These are phyloP conservation scores for Blastocystis sp. DNA, from an alignment of 352 stramenopile genomes.

Conservation along the genomic window DNA sequence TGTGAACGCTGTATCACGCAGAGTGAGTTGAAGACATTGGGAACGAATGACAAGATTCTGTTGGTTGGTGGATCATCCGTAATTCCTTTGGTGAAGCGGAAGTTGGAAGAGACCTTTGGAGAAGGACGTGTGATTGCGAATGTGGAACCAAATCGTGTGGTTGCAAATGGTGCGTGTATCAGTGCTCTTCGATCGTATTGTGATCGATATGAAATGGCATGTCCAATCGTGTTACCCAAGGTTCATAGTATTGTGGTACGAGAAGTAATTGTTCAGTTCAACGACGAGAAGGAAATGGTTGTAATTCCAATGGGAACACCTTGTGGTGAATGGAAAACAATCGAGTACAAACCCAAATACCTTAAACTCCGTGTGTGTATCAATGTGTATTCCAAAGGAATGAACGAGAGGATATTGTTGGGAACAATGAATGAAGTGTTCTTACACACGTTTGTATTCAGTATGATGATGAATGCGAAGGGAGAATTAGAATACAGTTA, in stretches of 20 bases:
- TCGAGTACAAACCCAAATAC: neutral
- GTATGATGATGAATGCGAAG: neutral
- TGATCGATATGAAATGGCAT: neutral
- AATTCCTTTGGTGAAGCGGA: neutral
- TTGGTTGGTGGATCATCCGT: neutral
- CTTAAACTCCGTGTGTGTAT: neutral
- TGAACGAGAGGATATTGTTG: neutral
- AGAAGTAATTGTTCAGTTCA: neutral
- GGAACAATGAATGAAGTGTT: neutral
- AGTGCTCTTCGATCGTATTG: neutral
- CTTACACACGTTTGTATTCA: neutral
- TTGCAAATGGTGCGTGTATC: neutral
- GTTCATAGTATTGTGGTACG: neutral
- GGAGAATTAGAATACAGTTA: neutral
- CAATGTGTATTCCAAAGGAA: neutral
- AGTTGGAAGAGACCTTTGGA: neutral
- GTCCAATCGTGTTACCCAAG: neutral
- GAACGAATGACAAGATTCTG: neutral
- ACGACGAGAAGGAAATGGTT: neutral
- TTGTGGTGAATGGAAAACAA: neutral
- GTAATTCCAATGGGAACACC: neutral
- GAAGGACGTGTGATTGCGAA: neutral
- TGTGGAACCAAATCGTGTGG: neutral
- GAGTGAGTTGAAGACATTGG: neutral
- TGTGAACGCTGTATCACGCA: constrained; percentile 84